Evolutionary conservation across 2,329 filamentous ascomycete species (phyloP), one percentile per base, ranked within the genome.

Genomic region (Apiospora phragmitis): DNA sequence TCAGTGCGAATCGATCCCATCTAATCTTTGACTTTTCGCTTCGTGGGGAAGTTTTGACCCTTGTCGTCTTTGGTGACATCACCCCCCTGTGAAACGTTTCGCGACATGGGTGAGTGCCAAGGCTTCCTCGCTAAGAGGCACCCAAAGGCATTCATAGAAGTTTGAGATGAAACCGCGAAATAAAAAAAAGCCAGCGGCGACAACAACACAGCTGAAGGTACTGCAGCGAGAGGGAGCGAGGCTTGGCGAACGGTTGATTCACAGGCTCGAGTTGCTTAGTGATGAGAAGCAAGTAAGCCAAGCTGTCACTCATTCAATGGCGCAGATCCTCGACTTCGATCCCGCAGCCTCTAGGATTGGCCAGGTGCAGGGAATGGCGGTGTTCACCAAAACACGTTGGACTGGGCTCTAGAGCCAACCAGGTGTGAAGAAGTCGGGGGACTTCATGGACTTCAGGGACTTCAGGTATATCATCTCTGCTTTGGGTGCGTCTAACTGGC

Each of bases 1-100:
- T 38, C 55, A 62, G 8, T 62, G 55, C 29, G 32, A n/a, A n/a
- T 62, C 55, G 32, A 38, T 38, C 18, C 29, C 55, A 62, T 62
- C 55, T 38, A 62, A 62, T 62, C 21, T 62, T 62, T 62, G 21
- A 16, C 55, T 62, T n/a, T 38, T 62, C 55, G 55, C 55, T 62
- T n/a, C 55, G 55, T 62, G 55, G 55, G 55, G 55, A 38, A 62
- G 55, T 62, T 62, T 62, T 21, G 55, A 29, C 55, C 55, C 55
- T 62, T 21, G 29, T 38, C 21, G 55, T n/a, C 55, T 62, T 62
- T 62, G 55, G 55, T 38, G 55, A 62, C 55, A 38, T 62, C 32
- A 62, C 32, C 32, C 49, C 47, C 55, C 32, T 62, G 55, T 62
- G 55, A 62, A 62, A 62, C 55, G 55, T 62, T 62, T 62, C 55